phyloP scores from a whole-genome alignment of 2,329 filamentous ascomycete species.

The Claviceps fusiformis region DNA sequence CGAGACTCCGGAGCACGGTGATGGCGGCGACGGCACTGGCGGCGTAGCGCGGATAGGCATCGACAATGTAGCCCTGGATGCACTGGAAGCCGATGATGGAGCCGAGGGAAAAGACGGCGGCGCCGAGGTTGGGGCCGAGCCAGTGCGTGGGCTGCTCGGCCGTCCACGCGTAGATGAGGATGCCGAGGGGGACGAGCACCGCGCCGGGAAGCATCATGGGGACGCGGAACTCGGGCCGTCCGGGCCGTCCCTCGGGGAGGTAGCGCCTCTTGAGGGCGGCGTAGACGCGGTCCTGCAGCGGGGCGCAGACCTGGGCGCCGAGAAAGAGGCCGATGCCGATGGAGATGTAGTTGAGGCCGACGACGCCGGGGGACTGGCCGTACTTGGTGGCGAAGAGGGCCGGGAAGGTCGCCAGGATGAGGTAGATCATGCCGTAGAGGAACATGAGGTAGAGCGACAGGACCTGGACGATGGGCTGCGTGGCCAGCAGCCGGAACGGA shows the following conservation, averaged over 20 bases:
- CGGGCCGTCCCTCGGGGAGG: slow-evolving; percentile 8
- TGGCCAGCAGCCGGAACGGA: slow-evolving; percentile 49
- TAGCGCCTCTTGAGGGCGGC: slow-evolving; percentile 19
- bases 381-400: slow-evolving; percentile 38
- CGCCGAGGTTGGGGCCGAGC: slow-evolving; percentile 32
- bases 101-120: slow-evolving; percentile 23
- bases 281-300: slow-evolving; percentile 27
- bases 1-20: slow-evolving; percentile 31
- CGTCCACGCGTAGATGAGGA: slow-evolving; percentile 18
- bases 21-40: slow-evolving; percentile 31
- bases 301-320: slow-evolving; percentile 24
- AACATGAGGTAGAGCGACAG: slow-evolving; percentile 53
- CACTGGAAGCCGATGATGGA: slow-evolving; percentile 28
- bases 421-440: slow-evolving; percentile 47
- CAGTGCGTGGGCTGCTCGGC: slow-evolving; percentile 26
- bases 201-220: slow-evolving; percentile 28
- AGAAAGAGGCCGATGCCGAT: slow-evolving; percentile 16
- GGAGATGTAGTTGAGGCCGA: slow-evolving; percentile 20
- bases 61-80: slow-evolving; percentile 32
- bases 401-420: slow-evolving; percentile 34
- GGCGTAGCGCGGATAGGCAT: slow-evolving; percentile 31
- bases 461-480: slow-evolving; percentile 46
- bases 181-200: slow-evolving; percentile 26
- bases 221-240: slow-evolving; percentile 29
- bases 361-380: slow-evolving; percentile 22